Percentiles rank a stretch among this genome's conserved stretches.
phyloP scores from a whole-genome alignment of 1,284 basidiomycete genomes.

The Heterobasidion occidentale region DNA sequence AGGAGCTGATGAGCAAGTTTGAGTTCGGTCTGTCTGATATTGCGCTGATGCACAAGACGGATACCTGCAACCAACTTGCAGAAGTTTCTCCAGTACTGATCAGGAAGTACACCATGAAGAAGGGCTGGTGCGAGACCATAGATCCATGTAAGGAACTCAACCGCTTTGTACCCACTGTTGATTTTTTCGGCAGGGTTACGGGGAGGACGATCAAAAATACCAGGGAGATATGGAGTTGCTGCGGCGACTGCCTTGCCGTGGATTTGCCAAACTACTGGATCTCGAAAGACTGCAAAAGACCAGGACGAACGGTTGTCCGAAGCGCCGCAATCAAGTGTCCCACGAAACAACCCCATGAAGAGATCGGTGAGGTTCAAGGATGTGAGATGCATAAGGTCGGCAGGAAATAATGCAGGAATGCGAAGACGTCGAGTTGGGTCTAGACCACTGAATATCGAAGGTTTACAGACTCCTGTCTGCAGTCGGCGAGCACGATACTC shows the following conservation, averaged over 20 bases:
- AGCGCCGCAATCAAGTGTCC: constrained; percentile 15
- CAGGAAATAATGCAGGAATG: constrained; percentile 20
- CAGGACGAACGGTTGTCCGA: constrained; percentile 17
- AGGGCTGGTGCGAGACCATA: constrained; percentile 7
- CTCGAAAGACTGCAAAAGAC: constrained; percentile 24
- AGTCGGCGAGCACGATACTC: too few species aligned
- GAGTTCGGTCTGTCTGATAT: constrained; percentile 6
- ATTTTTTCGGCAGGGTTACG: too few species aligned
- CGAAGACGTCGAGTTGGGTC: neutral
- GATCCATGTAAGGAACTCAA: constrained; percentile 8
- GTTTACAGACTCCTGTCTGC: too few species aligned
- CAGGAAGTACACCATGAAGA: constrained; percentile 8
- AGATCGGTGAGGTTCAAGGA: constrained; percentile 23
- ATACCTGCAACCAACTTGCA: constrained; percentile 13
- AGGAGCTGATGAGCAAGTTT: constrained; percentile 2
- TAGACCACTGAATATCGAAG: too few species aligned
- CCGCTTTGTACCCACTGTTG: constrained; percentile 5
- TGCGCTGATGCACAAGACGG: constrained; percentile 10
- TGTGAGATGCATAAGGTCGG: constrained; percentile 31
- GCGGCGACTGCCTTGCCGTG: constrained; percentile 22
- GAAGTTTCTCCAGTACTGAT: constrained; percentile 11
- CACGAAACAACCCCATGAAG: constrained; percentile 22
- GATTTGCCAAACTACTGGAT: constrained; percentile 15
- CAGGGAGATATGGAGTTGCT: constrained; percentile 21
- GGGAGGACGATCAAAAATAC: constrained; percentile 25